phyloP scores from a whole-genome alignment of 2,329 filamentous ascomycete species.

The Pseudogymnoascus sp. region DNA sequence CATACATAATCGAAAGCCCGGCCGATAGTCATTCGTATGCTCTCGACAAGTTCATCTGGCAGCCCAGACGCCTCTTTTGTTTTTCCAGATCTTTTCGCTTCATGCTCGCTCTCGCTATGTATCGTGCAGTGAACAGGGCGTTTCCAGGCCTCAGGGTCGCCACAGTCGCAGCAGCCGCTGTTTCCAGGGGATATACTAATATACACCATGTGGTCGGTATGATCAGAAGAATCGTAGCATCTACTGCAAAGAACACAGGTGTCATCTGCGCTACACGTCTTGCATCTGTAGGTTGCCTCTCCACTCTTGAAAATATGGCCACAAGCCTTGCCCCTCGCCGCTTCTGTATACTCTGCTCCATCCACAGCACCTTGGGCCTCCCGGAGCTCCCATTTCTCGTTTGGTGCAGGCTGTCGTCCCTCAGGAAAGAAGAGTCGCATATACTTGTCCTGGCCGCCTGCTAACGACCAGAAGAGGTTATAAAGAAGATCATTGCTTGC shows the following conservation, averaged over 20 bases:
- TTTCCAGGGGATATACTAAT: constrained; percentile 84
- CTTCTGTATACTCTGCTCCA: constrained; percentile 88
- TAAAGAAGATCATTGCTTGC: constrained; percentile 65
- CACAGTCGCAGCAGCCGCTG: constrained; percentile 94
- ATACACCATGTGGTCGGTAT: constrained; percentile 84
- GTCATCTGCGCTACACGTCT: constrained; percentile 88
- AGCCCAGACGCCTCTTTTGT: constrained; percentile 49
- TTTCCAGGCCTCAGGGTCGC: constrained; percentile 90
- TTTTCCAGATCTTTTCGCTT: constrained; percentile 48
- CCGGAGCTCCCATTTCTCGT: constrained; percentile 62
- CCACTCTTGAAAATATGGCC: constrained; percentile 95
- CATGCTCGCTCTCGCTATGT: constrained; percentile 55
- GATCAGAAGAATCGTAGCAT: constrained; percentile 93
- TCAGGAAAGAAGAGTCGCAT: constrained; percentile 74
- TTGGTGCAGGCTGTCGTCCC: constrained; percentile 49
- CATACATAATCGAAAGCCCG: constrained; percentile 88
- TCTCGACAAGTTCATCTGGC: constrained; percentile 65
- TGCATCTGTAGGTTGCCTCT: constrained; percentile 89
- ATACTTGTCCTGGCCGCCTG: constrained; percentile 63
- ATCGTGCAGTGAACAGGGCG: constrained; percentile 85
- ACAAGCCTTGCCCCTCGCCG: constrained; percentile 84
- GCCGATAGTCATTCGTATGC: constrained; percentile 77
- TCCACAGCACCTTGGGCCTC: constrained; percentile 87
- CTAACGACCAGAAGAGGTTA: constrained; percentile 80
- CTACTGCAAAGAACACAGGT: constrained; percentile 90